Base-by-base conservation (phyloP, 495 filamentous ascomycete genomes). In the Tetracladium marchalianum region DNA sequence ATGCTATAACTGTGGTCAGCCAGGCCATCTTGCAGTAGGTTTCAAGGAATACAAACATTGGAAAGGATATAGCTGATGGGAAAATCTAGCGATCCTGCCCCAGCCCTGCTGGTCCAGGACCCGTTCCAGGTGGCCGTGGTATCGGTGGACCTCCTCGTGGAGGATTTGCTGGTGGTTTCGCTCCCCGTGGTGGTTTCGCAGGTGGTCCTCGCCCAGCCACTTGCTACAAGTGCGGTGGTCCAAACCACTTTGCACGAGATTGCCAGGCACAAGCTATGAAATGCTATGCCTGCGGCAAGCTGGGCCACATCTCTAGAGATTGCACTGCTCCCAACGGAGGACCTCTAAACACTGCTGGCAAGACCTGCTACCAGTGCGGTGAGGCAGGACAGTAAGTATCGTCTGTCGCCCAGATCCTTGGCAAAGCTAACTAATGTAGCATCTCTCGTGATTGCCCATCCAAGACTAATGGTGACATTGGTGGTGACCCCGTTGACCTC, bases 221-320 rank as follows among this genome's bases (percentile, higher is more conserved):
- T 43, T 99, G 93, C 80, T 97, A 96, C 77, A 97, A 97, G 76
- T 99, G 93, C 65, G 93, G 93, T 57, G 92, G 92, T 11, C 93
- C 92, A 39, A 99, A 99, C 73, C 93, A 99, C 67, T 99, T 87
- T 59, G 92, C 93, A 41, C 85, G 93, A 50, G 93, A 99, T 64
- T 99, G 93, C 74, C 93, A 99, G 71, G 92, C 92, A 51, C 93
- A 97, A 70, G 89, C 90, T 44, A 95, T 95, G 89, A 99, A 99
- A 69, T 99, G 93, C 77, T 99, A 97, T 65, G 90, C 93, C 52
- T 99, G 93, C 64, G 93, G 93, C 62, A 98, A 98, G 70, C 78
- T 95, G 41, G 92, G 92, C 37, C 92, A 98, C 71, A 97, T 97
- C 66, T 95, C 87, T 17, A 82, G 90, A 53, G 92, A 99, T 68